Conservation (phyloP, 768 basidiomycete species). For the Pluteus cervinus region DNA sequence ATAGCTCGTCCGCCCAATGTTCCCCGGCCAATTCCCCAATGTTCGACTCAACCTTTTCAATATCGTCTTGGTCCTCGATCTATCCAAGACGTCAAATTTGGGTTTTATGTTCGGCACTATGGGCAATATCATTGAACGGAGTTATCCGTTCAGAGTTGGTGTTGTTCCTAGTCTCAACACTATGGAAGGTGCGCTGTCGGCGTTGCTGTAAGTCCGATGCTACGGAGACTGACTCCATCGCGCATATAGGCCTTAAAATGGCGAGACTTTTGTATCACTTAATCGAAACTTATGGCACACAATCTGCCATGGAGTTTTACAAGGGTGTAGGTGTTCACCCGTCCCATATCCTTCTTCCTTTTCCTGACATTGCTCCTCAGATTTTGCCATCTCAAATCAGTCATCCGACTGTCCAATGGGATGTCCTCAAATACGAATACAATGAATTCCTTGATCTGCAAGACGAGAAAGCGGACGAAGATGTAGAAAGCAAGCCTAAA, state of each 20-base stretch:
- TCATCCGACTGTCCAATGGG: not conserved
- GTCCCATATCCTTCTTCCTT: not conserved
- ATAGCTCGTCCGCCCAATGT: slow-evolving; percentile 71
- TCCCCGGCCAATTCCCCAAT: slow-evolving; percentile 74
- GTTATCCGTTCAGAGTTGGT: slow-evolving; percentile 79
- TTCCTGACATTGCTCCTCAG: slow-evolving; percentile 19
- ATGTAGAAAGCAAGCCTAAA: slow-evolving; percentile 20
- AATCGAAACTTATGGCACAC: slow-evolving; percentile 54
- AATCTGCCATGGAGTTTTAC: slow-evolving; percentile 58
- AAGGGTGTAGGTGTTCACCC: slow-evolving; percentile 32
- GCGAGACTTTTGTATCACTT: slow-evolving; percentile 69
- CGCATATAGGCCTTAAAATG: slow-evolving; percentile 54
- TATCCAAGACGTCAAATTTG: slow-evolving; percentile 56
- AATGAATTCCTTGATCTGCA: slow-evolving; percentile 32
- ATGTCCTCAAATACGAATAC: not conserved
- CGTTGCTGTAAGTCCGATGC: too few species aligned
- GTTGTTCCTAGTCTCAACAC: slow-evolving; percentile 69
- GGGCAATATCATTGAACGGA: slow-evolving; percentile 63
- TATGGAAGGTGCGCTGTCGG: slow-evolving; percentile 35
- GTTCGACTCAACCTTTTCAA: slow-evolving; percentile 80
- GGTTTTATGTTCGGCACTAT: slow-evolving; percentile 62
- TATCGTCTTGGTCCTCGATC: slow-evolving; percentile 73
- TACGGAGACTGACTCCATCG: too few species aligned
- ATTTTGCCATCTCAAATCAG: slow-evolving; percentile 11
- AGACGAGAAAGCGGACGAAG: slow-evolving; percentile 24